Evolutionary conservation across 805 yeast genomes (phyloP).

Genomic region (Clavispora vitiphila): DNA sequence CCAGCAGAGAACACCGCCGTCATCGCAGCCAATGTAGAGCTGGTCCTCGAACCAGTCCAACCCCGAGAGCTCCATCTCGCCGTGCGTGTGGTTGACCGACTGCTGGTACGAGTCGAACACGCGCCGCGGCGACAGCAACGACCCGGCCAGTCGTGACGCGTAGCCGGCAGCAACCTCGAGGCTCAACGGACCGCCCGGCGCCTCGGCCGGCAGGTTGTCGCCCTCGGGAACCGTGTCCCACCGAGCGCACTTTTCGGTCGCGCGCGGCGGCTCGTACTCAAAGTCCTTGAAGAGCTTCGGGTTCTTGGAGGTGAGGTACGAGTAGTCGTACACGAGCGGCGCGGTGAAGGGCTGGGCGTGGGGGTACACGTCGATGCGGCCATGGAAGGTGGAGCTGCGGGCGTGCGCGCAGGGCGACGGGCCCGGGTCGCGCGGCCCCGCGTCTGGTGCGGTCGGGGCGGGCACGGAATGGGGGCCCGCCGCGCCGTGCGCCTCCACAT

Average conservation of each 20-base stretch:
- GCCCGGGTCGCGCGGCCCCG: too few relatives aligned
- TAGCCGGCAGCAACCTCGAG: background rate
- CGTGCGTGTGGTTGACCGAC: slow-evolving; percentile 31
- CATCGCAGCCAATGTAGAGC: slow-evolving; percentile 39
- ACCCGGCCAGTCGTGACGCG: background rate
- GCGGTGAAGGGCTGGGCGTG: slow-evolving; percentile 19
- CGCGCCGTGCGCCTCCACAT: background rate
- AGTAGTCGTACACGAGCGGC: slow-evolving; percentile 41
- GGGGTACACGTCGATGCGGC: slow-evolving; percentile 8
- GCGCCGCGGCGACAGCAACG: background rate
- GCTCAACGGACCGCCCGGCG: background rate
- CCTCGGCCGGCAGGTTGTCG: slow-evolving; percentile 2
- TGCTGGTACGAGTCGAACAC: slow-evolving; percentile 24
- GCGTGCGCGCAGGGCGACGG: background rate
- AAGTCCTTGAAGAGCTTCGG: slow-evolving; percentile 35
- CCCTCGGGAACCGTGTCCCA: slow-evolving; percentile 1
- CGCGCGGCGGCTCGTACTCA: slow-evolving; percentile 29
- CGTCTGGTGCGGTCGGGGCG: too few relatives aligned
- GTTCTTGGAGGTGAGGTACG: slow-evolving; percentile 30
- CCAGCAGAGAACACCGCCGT: slow-evolving; percentile 67
- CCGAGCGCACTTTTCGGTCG: too few relatives aligned
- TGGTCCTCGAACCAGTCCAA: slow-evolving; percentile 31
- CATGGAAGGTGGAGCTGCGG: background rate
- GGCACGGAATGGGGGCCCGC: too few relatives aligned
- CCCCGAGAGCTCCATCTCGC: slow-evolving; percentile 42